A percentile compares a stretch with the other conserved stretches of the same genome.
Conservation (phyloP, 2,329 filamentous ascomycete genomes). For the Samsoniella hepiali region DNA sequence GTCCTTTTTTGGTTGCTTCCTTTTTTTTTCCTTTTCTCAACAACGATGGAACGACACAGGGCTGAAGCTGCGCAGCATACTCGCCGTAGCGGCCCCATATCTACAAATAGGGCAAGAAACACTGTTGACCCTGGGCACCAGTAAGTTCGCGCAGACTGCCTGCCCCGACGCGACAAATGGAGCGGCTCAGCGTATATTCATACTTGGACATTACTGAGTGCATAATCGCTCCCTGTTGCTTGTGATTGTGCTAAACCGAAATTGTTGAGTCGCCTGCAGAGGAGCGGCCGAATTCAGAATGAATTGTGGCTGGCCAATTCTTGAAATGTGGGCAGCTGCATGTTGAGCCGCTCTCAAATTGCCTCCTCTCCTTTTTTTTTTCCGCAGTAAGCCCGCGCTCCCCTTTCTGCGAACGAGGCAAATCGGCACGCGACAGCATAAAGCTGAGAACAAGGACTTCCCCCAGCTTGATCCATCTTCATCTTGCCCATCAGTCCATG, state of each 20-base stretch:
- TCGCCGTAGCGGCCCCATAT: background rate
- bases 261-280: slow-evolving; percentile 3
- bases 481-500: background rate
- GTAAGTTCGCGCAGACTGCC: background rate
- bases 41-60: background rate
- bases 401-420: background rate
- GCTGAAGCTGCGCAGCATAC: background rate
- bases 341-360: background rate
- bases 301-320: background rate
- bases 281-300: background rate
- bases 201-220: background rate
- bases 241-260: background rate
- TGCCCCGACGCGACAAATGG: background rate
- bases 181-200: background rate
- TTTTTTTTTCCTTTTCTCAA: background rate
- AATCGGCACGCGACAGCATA: slow-evolving; percentile 11
- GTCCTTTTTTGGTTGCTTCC: background rate
- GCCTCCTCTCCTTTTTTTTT: background rate
- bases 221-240: background rate
- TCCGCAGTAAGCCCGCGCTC: background rate
- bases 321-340: background rate
- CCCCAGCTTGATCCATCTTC: slow-evolving; percentile 6
- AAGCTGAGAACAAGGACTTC: background rate
- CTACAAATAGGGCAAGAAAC: background rate
- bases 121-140: background rate